phyloP scores from a whole-genome alignment of 495 filamentous ascomycete species.

The Neurospora sp. region DNA sequence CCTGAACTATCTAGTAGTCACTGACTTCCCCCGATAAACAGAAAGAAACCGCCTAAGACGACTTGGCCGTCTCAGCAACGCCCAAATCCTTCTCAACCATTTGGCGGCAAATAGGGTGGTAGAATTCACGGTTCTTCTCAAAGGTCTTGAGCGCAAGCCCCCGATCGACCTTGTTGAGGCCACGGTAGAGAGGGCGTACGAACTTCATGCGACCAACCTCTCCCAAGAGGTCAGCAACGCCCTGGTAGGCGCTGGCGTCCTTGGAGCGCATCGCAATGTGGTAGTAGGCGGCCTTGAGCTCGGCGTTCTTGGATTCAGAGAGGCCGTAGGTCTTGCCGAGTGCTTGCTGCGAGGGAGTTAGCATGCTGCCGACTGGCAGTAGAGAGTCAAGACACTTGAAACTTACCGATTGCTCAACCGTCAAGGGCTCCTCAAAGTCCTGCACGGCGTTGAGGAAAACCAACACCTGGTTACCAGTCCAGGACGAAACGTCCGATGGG shows the following conservation, averaged over 20 bases:
- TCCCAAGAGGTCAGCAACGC: slow-evolving; percentile 64
- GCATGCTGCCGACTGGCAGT: neutral
- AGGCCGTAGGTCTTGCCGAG: slow-evolving; percentile 68
- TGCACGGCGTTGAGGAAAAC: slow-evolving; percentile 79
- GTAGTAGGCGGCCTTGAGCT: slow-evolving; percentile 71
- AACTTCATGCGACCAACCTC: slow-evolving; percentile 94
- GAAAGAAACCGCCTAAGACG: neutral
- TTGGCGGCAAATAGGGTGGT: slow-evolving; percentile 84
- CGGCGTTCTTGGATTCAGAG: slow-evolving; percentile 62
- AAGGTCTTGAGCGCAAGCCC: slow-evolving; percentile 73
- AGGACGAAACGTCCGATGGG: slow-evolving; percentile 54
- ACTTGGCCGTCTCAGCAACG: slow-evolving; percentile 7
- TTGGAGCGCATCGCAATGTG: slow-evolving; percentile 66
- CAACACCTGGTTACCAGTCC: slow-evolving; percentile 77
- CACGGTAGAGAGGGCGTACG: slow-evolving; percentile 71
- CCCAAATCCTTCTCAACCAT: slow-evolving; percentile 77
- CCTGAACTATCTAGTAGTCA: neutral
- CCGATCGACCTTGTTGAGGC: slow-evolving; percentile 61
- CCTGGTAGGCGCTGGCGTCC: slow-evolving; percentile 52
- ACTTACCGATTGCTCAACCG: slow-evolving; percentile 42
- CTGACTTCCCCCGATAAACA: neutral
- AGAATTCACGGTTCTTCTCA: slow-evolving; percentile 78
- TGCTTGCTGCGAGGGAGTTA: slow-evolving; percentile 28
- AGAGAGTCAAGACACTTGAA: neutral
- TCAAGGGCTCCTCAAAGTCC: slow-evolving; percentile 50